Conservation (phyloP, 257 asterid species). For the Solanum sitiens region DNA sequence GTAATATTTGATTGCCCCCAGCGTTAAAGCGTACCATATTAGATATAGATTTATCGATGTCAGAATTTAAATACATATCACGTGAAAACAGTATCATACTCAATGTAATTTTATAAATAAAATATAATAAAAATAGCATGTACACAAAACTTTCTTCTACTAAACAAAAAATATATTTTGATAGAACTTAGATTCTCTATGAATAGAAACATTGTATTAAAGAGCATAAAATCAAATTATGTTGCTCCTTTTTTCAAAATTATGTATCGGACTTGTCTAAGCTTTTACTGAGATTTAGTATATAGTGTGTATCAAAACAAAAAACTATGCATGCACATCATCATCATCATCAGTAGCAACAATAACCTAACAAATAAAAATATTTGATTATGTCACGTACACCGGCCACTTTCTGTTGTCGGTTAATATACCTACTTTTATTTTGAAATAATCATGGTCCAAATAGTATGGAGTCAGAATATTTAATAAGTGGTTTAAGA, state of each 20-base stretch:
- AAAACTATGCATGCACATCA: not conserved
- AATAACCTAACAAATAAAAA: not conserved
- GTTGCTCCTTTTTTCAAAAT: not conserved
- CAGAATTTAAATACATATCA: not conserved
- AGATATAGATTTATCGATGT: not conserved
- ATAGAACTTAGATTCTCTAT: accelerated
- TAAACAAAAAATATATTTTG: too few relatives aligned
- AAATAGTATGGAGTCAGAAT: too few relatives aligned
- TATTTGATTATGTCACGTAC: not conserved
- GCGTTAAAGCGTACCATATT: not conserved
- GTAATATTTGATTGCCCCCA: not conserved
- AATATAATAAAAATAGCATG: accelerated
- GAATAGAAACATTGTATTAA: too few relatives aligned
- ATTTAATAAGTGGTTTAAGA: too few relatives aligned
- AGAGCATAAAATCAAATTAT: not conserved
- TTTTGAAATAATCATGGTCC: not conserved
- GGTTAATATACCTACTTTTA: not conserved
- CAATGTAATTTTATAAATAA: accelerated
- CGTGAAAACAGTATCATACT: accelerated
- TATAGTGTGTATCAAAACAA: not conserved
- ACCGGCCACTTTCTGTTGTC: not conserved
- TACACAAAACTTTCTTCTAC: not conserved
- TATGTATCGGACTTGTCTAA: not conserved
- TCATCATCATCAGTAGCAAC: not conserved
- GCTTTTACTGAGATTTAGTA: not conserved